Evolutionary conservation across 2,329 filamentous ascomycete species (phyloP), one percentile per base, ranked within the genome.

Genomic region (Paecilomyces dactylethromorphus): DNA sequence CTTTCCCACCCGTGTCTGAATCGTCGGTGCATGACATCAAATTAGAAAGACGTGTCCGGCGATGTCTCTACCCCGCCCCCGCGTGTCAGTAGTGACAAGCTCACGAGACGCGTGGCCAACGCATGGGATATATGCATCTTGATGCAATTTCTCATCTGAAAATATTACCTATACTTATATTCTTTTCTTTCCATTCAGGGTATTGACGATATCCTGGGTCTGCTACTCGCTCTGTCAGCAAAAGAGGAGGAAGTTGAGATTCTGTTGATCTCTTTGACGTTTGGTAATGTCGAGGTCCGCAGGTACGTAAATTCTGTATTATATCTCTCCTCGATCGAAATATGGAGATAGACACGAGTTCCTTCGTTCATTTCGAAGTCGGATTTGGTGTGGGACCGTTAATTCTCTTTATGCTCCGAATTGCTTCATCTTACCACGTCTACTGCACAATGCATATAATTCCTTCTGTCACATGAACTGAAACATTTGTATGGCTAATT

Each of bases 271-370:
- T 96, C 92, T 1, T 83, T 97, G 60, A 96, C 92, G 0, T 97
- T 94, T 74, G 94, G 94, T 58, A 99, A 99, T 71, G 90, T 97
- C 22, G 87, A 92, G 65, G 85, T 96, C 15, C 82, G 92, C 62
- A 92, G 86, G 89, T 91, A 74, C 60, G 77, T 64, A 22, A 3
- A 8, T 56, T 24, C n/a, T 10, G 10, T 21, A 45, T 45, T 18
- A 18, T 33, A 33, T 29, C 7, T 33, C 32, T 15, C n/a, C 35
- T 39, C 4, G 5, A 39, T 39, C 13, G 1, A 12, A 3, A 39
- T 39, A 4, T 13, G 49, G 29, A 54, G 52, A 53, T 51, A 29
- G 15, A 24, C 4, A 29, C 26, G 26, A 29, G 26, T 5, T 29
- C 4, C 26, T 29, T 29, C 4, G 7, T 29, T 29, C 26, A 29